Evolutionary conservation across 495 filamentous ascomycete species (phyloP).

Genomic region (Aspergillus incahuasiensis): DNA sequence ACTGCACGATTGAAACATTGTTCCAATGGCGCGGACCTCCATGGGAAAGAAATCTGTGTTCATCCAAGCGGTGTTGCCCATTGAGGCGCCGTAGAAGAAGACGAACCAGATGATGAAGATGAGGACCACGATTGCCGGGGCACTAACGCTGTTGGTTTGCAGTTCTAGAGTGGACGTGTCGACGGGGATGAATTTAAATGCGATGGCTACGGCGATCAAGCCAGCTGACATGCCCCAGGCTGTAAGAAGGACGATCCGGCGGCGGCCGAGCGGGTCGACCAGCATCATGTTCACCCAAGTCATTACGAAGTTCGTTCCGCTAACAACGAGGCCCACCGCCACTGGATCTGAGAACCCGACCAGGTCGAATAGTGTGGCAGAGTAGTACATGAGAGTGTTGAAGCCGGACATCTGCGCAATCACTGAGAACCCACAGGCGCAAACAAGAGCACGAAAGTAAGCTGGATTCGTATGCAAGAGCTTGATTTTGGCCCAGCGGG

Average conservation of each 20-base stretch:
- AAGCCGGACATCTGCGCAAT: constrained; percentile 44
- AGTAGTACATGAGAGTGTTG: constrained; percentile 50
- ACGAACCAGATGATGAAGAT: constrained; percentile 46
- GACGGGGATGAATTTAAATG: constrained; percentile 48
- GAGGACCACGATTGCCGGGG: constrained; percentile 41
- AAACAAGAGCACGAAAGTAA: constrained; percentile 46
- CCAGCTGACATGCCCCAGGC: constrained; percentile 39
- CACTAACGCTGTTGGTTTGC: constrained; percentile 19
- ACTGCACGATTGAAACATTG: constrained; percentile 48
- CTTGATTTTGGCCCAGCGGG: constrained; percentile 36
- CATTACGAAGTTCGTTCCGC: constrained; percentile 50
- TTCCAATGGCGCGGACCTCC: constrained; percentile 48
- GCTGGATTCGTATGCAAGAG: constrained; percentile 40
- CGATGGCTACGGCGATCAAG: constrained; percentile 31
- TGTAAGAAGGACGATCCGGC: constrained; percentile 45
- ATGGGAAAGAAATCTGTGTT: constrained; percentile 47
- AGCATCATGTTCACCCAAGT: constrained; percentile 46
- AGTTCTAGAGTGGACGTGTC: constrained; percentile 28
- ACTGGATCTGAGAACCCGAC: constrained; percentile 48
- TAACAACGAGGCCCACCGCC: constrained; percentile 40
- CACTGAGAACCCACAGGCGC: constrained; percentile 47
- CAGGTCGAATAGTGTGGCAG: constrained; percentile 46
- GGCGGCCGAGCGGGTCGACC: constrained; percentile 45
- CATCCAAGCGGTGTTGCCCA: constrained; percentile 49
- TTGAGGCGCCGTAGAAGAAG: constrained; percentile 39